A percentile compares a stretch with the other conserved stretches of the same genome.
Evolutionary conservation across 2,329 filamentous ascomycete species (phyloP).

Genomic region (Cladophialophora bantiana): DNA sequence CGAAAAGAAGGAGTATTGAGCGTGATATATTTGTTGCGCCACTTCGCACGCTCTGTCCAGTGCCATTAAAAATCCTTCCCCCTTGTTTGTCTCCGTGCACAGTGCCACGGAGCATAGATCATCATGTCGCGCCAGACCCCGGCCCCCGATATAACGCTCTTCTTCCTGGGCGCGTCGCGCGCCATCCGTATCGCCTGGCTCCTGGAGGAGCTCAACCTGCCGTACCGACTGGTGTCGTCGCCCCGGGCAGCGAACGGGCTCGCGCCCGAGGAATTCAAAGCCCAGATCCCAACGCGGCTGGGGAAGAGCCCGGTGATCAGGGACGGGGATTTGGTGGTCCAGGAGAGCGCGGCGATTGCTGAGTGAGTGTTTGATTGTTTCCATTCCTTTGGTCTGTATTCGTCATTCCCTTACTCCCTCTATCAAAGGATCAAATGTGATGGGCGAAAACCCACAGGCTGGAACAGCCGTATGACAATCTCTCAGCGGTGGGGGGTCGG

Average conservation of each 20-base stretch:
- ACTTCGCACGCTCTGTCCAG: no score
- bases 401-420: background rate
- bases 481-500: no score
- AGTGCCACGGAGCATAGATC: background rate
- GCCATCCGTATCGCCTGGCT: constrained; percentile 75
- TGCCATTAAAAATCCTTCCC: no score
- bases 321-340: constrained; percentile 50
- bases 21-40: no score
- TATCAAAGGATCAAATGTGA: no score
- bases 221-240: constrained; percentile 80
- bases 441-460: no score
- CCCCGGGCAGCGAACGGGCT: constrained; percentile 66
- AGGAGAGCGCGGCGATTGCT: constrained; percentile 57
- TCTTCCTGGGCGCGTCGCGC: constrained; percentile 57
- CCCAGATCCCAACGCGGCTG: constrained; percentile 49
- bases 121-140: constrained; percentile 13
- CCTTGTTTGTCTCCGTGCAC: no score
- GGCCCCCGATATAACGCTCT: constrained; percentile 51
- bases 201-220: constrained; percentile 77
- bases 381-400: background rate
- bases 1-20: no score
- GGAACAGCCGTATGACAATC: no score
- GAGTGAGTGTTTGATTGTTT: constrained; percentile 48
- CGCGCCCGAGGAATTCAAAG: constrained; percentile 62
- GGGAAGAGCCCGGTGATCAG: constrained; percentile 56